Evolutionary conservation across 768 basidiomycete genomes (phyloP).

Genomic region (Tulasnella sp.): DNA sequence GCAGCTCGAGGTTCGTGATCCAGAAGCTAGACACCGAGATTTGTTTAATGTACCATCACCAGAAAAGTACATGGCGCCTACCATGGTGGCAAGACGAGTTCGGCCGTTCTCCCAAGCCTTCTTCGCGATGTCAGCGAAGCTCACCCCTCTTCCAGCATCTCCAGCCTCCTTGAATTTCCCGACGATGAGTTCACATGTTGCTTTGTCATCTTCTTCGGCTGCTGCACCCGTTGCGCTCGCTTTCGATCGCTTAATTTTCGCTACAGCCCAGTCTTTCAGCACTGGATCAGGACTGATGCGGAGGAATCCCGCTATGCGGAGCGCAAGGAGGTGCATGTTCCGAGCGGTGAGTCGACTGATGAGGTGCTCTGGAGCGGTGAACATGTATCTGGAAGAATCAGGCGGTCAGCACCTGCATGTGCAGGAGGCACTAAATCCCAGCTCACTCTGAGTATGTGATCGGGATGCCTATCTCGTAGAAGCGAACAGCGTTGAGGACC

Average conservation of each 20-base stretch:
- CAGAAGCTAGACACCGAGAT: conserved; percentile 46
- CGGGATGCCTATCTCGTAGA: conserved; percentile 87
- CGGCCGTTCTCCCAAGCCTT: conserved; percentile 87
- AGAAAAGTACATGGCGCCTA: conserved; percentile 22
- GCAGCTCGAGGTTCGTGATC: conserved; percentile 81
- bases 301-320: conserved; percentile 79
- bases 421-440: not conserved
- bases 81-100: conserved; percentile 72
- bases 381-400: conserved; percentile 50
- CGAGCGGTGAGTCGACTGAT: conserved; percentile 75
- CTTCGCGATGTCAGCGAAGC: conserved; percentile 90
- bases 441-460: conserved; percentile 82
- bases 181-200: conserved; percentile 72
- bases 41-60: not conserved
- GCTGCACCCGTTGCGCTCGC: conserved; percentile 42
- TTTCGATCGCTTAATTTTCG: conserved; percentile 72
- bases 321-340: conserved; percentile 82
- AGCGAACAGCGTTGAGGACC: conserved; percentile 86
- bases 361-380: conserved; percentile 69
- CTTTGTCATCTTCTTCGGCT: conserved; percentile 52
- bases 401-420: not conserved
- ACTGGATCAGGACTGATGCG: conserved; percentile 76
- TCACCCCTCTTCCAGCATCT: conserved; percentile 39
- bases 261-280: conserved; percentile 90
- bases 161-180: conserved; percentile 81